Percentiles rank a stretch among this genome's conserved stretches.
phyloP scores from a whole-genome alignment of 1,284 basidiomycete species.

The Pseudozyma pruni region DNA sequence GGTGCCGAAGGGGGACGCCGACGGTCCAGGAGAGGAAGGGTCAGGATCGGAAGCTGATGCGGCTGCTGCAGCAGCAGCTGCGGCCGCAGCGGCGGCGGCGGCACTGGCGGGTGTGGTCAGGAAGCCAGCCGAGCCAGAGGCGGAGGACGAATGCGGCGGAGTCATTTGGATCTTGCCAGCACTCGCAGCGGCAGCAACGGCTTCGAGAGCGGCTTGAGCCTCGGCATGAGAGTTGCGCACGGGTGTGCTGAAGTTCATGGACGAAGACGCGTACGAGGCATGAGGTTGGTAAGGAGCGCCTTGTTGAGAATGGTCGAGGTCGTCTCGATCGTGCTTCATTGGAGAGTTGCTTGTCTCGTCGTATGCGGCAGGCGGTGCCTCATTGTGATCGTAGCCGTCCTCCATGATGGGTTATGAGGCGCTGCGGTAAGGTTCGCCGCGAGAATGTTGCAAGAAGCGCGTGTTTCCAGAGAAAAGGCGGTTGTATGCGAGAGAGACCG shows the following conservation, averaged over 20 bases:
- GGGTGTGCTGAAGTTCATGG: slow-evolving; percentile 34
- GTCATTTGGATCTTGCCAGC: slow-evolving; percentile 49
- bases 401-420: slow-evolving; percentile 5
- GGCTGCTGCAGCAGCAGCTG: slow-evolving; percentile 37
- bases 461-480: not conserved
- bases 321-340: slow-evolving; percentile 23
- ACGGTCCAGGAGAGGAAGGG: slow-evolving; percentile 12
- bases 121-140: slow-evolving; percentile 24
- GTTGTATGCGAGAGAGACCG: not conserved
- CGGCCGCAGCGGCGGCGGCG: slow-evolving; percentile 40
- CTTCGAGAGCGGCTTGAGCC: slow-evolving; percentile 48
- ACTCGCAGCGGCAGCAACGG: slow-evolving; percentile 40
- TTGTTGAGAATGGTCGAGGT: slow-evolving; percentile 25
- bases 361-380: slow-evolving; percentile 23
- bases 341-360: slow-evolving; percentile 20
- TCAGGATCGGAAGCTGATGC: slow-evolving; percentile 10
- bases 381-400: slow-evolving; percentile 21
- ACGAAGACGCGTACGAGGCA: slow-evolving; percentile 24
- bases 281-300: slow-evolving; percentile 24
- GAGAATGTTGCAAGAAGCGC: no score
- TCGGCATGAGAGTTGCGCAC: slow-evolving; percentile 44
- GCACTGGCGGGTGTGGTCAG: slow-evolving; percentile 34
- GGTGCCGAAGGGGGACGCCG: slow-evolving; percentile 51
- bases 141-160: slow-evolving; percentile 27
- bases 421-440: no score